A percentile compares a stretch with the other conserved stretches of the same genome.
Conservation (phyloP, 306 rosid species). For the Prunus davidiana region DNA sequence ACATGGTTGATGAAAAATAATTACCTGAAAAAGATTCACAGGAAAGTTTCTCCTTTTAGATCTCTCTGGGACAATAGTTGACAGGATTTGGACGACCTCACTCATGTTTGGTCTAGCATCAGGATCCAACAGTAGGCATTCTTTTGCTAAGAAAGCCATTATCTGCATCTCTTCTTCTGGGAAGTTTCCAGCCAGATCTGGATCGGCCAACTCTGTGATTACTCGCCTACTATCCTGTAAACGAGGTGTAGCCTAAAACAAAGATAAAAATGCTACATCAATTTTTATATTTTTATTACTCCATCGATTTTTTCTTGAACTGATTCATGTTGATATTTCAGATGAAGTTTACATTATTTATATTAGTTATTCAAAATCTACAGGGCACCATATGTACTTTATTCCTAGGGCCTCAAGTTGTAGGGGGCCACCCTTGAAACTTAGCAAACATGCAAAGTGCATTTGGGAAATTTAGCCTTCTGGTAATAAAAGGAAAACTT, state of each 20-base stretch:
- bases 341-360: too few relatives aligned
- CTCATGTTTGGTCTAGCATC: constrained; percentile 91
- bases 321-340: neutral
- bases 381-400: too few relatives aligned
- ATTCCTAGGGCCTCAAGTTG: too few relatives aligned
- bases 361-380: too few relatives aligned
- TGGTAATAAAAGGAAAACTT: neutral
- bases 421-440: too few relatives aligned
- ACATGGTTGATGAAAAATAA: neutral
- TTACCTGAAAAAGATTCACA: constrained; percentile 63
- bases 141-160: constrained; percentile 94
- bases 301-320: neutral
- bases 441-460: too few relatives aligned
- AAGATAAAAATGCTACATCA: constrained; percentile 23
- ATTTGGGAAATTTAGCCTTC: neutral
- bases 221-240: constrained; percentile 69
- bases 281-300: neutral
- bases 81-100: constrained; percentile 91
- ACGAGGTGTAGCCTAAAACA: constrained; percentile 70
- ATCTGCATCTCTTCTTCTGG: constrained; percentile 82
- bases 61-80: constrained; percentile 67
- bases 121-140: constrained; percentile 88
- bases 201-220: constrained; percentile 64
- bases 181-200: constrained; percentile 61
- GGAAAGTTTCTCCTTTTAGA: constrained; percentile 70